Evolutionary conservation across 2,329 filamentous ascomycete genomes (phyloP).

Genomic region (Diaporthe eres): DNA sequence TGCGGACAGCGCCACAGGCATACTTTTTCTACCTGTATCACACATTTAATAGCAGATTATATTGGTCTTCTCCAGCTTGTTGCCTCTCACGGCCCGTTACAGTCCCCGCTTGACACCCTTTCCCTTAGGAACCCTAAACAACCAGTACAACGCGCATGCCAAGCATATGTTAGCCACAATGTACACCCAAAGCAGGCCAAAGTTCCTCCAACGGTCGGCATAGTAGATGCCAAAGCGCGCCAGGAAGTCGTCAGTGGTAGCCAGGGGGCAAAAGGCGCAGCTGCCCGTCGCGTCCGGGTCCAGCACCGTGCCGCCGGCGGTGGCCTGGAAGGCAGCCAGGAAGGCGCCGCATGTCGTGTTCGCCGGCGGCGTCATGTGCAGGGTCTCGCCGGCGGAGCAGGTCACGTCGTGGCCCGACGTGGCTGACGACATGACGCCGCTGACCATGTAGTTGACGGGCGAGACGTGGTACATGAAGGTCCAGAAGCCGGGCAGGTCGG

Average conservation of each 20-base stretch:
- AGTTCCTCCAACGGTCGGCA: conserved; percentile 15
- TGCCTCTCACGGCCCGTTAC: neutral
- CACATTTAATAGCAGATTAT: no score
- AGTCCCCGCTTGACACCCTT: neutral
- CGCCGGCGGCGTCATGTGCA: neutral
- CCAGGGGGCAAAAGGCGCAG: neutral
- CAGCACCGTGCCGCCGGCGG: neutral
- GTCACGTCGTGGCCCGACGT: neutral
- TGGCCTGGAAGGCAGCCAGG: neutral
- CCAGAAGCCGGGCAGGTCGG: conserved; percentile 76
- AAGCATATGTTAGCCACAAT: conserved; percentile 5
- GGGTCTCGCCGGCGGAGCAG: conserved; percentile 5
- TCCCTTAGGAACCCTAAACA: conserved; percentile 3
- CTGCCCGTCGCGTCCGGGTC: neutral
- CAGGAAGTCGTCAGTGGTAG: conserved; percentile 8
- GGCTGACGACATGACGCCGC: conserved; percentile 64
- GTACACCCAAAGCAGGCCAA: conserved; percentile 6
- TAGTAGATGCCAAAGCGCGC: neutral
- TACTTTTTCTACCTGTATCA: no score
- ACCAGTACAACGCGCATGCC: conserved; percentile 6
- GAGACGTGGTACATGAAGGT: conserved; percentile 78
- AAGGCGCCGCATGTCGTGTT: neutral
- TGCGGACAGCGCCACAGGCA: no score
- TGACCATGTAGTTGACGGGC: conserved; percentile 78
- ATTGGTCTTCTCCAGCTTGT: neutral